Evolutionary conservation across 805 yeast genomes (phyloP), one percentile per base, ranked within the genome.

Genomic region (Yarrowia divulgata): DNA sequence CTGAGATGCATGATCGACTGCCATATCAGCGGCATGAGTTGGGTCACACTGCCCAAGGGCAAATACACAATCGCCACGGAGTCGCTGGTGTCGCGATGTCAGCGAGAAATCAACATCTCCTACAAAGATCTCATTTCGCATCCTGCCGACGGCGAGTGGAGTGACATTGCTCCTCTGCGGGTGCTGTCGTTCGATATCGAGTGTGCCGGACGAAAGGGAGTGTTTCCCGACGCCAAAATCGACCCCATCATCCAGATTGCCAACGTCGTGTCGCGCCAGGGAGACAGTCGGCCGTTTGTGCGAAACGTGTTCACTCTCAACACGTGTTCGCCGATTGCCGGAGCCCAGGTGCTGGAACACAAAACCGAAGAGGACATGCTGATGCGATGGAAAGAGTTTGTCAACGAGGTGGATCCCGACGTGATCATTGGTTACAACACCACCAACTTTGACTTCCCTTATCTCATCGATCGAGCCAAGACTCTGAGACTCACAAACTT

Each of bases 191-290:
- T 95, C 78, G 99, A 95, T 83, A 95, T 95, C 71, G 99, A 95
- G 79, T 95, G 99, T 84, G 95, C 99, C 3, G 99, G 99, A 55
- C 87, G 99, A 79, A 90, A 91, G 72, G 99, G 99, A 68, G 85
- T 95, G 13, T 95, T 95, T 78, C 99, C 99, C 0, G 99, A 95
- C 76, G 89, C 99, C 1, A 90, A 90, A 71, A 85, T 87, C 58
- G 99, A 95, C 80, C 90, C 97, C 0, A 97, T 95, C 10, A 95
- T 95, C 76, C 99, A 96, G 79, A 96, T 95, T 72, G 99, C 99
- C 7, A 94, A 92, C 75, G 97, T 95, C 37, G 97, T 94, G 1
- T 89, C 91, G 74, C 82, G 86, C 66, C 88, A 89, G 66, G 98
- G 99, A 58, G 93, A 89, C 45, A 72, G 84, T n/a, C 72, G 73